phyloP scores from a whole-genome alignment of 2,329 filamentous ascomycete species.

The Colletotrichum sublineola region DNA sequence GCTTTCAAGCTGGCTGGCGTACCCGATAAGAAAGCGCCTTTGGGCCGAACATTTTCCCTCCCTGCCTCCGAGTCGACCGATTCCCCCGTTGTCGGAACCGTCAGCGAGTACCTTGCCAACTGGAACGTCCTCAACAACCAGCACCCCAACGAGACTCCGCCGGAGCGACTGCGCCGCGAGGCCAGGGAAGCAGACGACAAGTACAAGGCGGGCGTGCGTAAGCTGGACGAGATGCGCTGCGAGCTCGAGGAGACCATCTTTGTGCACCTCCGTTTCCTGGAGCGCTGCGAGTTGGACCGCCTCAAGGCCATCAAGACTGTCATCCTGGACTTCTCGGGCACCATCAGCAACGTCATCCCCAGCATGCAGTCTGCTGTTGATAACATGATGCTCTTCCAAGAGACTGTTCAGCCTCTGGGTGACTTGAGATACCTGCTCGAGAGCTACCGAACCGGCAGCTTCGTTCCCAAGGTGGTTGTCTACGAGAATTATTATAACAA shows the following conservation, averaged over 20 bases:
- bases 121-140: constrained; percentile 95
- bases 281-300: constrained; percentile 95
- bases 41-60: constrained; percentile 81
- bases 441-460: constrained; percentile 95
- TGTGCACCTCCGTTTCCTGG: constrained; percentile 92
- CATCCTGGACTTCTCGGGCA: constrained; percentile 95
- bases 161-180: constrained; percentile 88
- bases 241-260: constrained; percentile 96
- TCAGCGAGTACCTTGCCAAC: constrained; percentile 89
- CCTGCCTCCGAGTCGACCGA: constrained; percentile 71
- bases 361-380: constrained; percentile 95
- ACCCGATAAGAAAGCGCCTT: constrained; percentile 84
- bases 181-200: constrained; percentile 91
- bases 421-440: constrained; percentile 95
- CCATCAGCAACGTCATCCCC: constrained; percentile 97
- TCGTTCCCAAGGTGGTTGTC: constrained; percentile 88
- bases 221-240: constrained; percentile 91
- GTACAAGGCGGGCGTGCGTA: constrained; percentile 88
- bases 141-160: constrained; percentile 92
- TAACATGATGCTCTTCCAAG: constrained; percentile 99
- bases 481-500: constrained; percentile 99
- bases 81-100: constrained; percentile 83
- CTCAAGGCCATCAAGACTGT: constrained; percentile 99
- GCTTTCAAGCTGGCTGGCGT: constrained; percentile 89
- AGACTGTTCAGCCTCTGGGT: constrained; percentile 93